A percentile compares a stretch with the other conserved stretches of the same genome.
These are phyloP conservation scores for Triticum turgidum DNA, from an alignment of 176 grass and related monocot species.

Conservation along the genomic window DNA sequence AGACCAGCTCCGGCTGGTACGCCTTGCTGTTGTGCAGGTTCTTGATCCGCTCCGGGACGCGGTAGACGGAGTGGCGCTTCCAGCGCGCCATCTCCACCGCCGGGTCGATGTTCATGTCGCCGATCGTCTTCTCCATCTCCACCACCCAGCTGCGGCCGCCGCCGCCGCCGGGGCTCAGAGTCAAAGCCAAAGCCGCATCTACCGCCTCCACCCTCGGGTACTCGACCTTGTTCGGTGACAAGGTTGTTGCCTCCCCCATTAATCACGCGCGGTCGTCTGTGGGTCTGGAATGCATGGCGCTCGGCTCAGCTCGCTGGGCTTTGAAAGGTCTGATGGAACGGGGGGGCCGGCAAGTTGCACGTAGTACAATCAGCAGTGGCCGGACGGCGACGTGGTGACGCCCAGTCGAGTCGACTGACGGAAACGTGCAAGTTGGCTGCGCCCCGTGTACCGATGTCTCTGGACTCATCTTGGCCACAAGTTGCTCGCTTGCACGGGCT, in stretches of 20 bases:
- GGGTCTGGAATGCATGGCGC: background rate
- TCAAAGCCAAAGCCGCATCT: background rate
- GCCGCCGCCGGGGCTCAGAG: background rate
- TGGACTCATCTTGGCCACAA: background rate
- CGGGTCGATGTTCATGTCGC: background rate
- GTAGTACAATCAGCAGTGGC: background rate
- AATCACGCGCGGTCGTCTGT: background rate
- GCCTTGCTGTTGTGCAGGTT: background rate
- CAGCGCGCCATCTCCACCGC: slow-evolving; percentile 26
- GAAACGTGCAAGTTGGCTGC: background rate
- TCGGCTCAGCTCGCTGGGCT: background rate
- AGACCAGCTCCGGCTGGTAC: slow-evolving; percentile 37
- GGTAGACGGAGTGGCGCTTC: slow-evolving; percentile 40
- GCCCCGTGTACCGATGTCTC: background rate
- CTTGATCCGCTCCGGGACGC: slow-evolving; percentile 39
- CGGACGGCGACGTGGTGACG: background rate
- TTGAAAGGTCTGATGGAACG: background rate
- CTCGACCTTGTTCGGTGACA: background rate
- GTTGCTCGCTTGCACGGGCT: background rate
- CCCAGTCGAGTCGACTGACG: background rate
- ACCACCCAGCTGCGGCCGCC: slow-evolving; percentile 27
- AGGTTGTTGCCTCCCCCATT: slow-evolving; percentile 12
- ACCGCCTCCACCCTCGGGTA: background rate
- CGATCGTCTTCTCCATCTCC: slow-evolving; percentile 17
- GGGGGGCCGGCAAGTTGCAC: background rate